phyloP scores from a whole-genome alignment of 2,329 filamentous ascomycete genomes.

The Trichoderma sp. region DNA sequence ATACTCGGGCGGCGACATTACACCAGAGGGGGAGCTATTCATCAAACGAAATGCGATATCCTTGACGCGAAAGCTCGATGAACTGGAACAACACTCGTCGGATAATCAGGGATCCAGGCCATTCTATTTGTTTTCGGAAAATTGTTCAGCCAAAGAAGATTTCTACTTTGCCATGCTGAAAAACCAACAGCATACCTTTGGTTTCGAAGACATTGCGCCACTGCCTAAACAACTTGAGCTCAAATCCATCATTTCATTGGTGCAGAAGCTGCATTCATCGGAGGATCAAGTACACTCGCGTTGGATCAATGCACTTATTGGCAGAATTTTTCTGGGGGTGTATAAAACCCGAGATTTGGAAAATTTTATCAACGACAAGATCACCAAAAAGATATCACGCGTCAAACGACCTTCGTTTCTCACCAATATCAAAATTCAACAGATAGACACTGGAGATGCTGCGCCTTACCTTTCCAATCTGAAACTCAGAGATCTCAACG shows the following conservation, averaged over 20 bases:
- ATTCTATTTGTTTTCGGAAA: constrained; percentile 93
- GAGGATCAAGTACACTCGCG: constrained; percentile 88
- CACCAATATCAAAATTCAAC: constrained; percentile 77
- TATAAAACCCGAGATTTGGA: constrained; percentile 85
- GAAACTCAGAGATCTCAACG: constrained; percentile 81
- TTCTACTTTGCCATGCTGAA: constrained; percentile 92
- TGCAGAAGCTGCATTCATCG: constrained; percentile 87
- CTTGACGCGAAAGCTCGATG: constrained; percentile 65
- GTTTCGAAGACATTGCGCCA: constrained; percentile 56
- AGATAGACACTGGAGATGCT: constrained; percentile 82
- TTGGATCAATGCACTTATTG: constrained; percentile 91
- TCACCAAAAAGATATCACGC: constrained; percentile 93
- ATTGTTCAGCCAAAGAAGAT: constrained; percentile 94
- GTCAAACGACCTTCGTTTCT: constrained; percentile 92
- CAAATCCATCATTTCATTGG: constrained; percentile 82
- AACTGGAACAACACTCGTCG: constrained; percentile 54
- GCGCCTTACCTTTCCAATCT: constrained; percentile 89
- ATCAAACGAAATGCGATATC: constrained; percentile 92
- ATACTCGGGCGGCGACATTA: constrained; percentile 74
- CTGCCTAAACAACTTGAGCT: constrained; percentile 76
- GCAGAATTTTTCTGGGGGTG: constrained; percentile 82
- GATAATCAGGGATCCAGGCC: constrained; percentile 69
- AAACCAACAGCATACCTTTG: constrained; percentile 73
- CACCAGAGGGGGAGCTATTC: constrained; percentile 90
- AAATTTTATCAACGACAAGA: constrained; percentile 76